Conservation (phyloP, 2,329 filamentous ascomycete genomes). For the Aspergillus oerlinghausenensis region DNA sequence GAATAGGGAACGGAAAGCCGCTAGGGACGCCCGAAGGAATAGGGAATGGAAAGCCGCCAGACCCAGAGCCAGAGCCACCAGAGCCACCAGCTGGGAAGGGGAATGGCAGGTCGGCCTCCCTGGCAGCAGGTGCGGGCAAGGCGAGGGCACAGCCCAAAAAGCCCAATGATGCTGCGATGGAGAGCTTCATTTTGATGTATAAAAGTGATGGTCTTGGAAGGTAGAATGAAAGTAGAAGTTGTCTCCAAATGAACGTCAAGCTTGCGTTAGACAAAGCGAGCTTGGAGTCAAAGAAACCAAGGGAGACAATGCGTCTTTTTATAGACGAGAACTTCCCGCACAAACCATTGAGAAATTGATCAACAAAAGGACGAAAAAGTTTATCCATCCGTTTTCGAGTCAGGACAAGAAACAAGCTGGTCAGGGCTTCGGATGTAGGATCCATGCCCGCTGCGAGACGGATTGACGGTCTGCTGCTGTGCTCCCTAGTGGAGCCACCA, state of each 20-base stretch:
- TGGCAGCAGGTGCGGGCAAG: background rate
- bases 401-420: background rate
- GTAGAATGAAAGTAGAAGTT: background rate
- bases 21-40: too few species aligned
- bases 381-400: background rate
- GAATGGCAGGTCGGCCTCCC: background rate
- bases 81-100: background rate
- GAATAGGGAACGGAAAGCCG: too few species aligned
- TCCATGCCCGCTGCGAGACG: background rate
- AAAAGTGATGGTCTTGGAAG: background rate
- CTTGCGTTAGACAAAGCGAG: background rate
- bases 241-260: background rate
- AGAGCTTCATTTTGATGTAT: background rate
- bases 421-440: background rate
- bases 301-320: background rate
- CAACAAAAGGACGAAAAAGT: background rate
- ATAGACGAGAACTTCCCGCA: background rate
- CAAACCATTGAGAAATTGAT: background rate
- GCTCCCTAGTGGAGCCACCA: background rate
- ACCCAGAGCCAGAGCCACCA: too few species aligned
- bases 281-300: background rate
- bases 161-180: background rate
- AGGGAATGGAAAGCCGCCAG: too few species aligned
- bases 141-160: background rate
- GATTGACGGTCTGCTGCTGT: background rate